Base-by-base conservation (phyloP, 1,284 basidiomycete species). In the Ganoderma multipileum region DNA sequence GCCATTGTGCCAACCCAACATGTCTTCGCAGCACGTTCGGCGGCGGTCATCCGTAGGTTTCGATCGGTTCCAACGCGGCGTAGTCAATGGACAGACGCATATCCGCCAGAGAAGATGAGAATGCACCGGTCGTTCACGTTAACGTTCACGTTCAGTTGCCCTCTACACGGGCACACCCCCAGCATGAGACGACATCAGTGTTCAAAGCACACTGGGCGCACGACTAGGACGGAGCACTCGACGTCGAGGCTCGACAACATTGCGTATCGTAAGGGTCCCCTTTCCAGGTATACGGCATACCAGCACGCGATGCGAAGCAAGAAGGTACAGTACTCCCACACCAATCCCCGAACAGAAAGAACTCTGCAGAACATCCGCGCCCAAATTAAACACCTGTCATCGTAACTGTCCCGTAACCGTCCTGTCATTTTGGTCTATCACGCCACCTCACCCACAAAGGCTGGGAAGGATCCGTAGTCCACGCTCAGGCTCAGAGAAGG, bases 401-500 rank as follows among this genome's bases (percentile, higher is more conserved):
- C 38, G 38, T 39, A 9, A 36, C 28, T 57, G 55, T 57, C 28
- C 33, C 55, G 55, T 39, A 9, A 36, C 28, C 36, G 55, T 57
- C 28, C 33, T 30, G 55, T 57, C 28, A 57, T 30, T 57, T 57
- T 57, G 23, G 47, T 39, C 9, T 11, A 50, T 26, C 52, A 33
- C 52, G 33, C 33, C 28, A 14, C 26, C 12, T 23, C 52, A 3
- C 26, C 5, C 28, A 14, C 28, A 26, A 39, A 11, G 9, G 38
- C 38, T 39, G 38, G 38, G 38, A 39, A 39, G 12, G 33, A 33
- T 33, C 33, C 38, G 38, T 5, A 9, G 9, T 8, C 2, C 38
- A 5, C 28, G 5, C 28, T 7, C 14, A 14, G 5, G 28, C 63
- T 71, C 62, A 76, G 47, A 73, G 50, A 30, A 75, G 66, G 20